A percentile compares a stretch with the other conserved stretches of the same genome.
These are phyloP conservation scores for Metschnikowia reukaufii DNA, from an alignment of 805 yeast genomes.

Conservation along the genomic window DNA sequence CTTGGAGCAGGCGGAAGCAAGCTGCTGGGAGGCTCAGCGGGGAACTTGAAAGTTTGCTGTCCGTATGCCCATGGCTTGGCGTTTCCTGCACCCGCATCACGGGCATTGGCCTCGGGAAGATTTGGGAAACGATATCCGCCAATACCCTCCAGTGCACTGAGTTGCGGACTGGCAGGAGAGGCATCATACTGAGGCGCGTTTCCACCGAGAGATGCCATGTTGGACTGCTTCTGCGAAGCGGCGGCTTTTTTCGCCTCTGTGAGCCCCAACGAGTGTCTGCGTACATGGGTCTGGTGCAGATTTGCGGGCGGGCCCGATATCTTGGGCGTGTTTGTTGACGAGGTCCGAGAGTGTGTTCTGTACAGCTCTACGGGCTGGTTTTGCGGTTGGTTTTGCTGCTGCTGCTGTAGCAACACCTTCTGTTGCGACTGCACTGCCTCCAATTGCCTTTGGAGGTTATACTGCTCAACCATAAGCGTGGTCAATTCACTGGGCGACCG, in stretches of 20 bases:
- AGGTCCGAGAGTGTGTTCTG: constrained; percentile 38
- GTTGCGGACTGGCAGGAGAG: constrained; percentile 20
- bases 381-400: constrained; percentile 25
- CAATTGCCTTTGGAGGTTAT: constrained; percentile 85
- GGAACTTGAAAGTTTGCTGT: constrained; percentile 60
- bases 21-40: constrained; percentile 35
- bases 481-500: constrained; percentile 95
- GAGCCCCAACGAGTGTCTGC: constrained; percentile 91
- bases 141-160: constrained; percentile 15
- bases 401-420: constrained; percentile 79
- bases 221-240: constrained; percentile 70
- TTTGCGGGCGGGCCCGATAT: constrained; percentile 29
- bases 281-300: constrained; percentile 63
- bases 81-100: constrained; percentile 16
- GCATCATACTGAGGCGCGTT: constrained; percentile 9
- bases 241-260: constrained; percentile 96
- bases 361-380: constrained; percentile 24
- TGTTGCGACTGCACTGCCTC: constrained; percentile 91
- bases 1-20: constrained; percentile 57
- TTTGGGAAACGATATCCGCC: constrained; percentile 60
- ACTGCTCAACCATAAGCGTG: constrained; percentile 85
- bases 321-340: constrained; percentile 30
- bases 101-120: constrained; percentile 26
- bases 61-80: constrained; percentile 38
- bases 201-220: constrained; percentile 31